Evolutionary conservation across 805 yeast species (phyloP).

Genomic region (Saccharomyces mikatae): DNA sequence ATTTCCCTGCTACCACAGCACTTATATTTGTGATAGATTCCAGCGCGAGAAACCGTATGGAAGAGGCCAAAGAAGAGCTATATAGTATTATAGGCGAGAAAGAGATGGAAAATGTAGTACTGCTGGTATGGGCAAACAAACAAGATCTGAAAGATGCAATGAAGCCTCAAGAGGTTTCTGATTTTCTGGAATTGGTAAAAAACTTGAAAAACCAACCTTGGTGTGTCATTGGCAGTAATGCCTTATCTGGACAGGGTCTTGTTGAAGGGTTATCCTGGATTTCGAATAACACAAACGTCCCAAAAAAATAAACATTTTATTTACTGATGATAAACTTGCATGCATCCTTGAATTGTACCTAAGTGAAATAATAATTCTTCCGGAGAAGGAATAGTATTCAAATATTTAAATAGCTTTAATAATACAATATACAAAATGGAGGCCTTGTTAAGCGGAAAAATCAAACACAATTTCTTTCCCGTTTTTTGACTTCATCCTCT

Average conservation of each 20-base stretch:
- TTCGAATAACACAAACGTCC: conserved; percentile 43
- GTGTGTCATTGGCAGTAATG: conserved; percentile 89
- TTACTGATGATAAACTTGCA: not conserved
- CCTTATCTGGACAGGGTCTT: conserved; percentile 82
- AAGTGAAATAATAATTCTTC: not conserved
- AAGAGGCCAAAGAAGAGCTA: conserved; percentile 71
- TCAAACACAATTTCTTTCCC: not conserved
- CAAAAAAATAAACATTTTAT: conserved; percentile 9
- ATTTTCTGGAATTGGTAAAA: conserved; percentile 54
- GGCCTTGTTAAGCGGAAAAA: not conserved
- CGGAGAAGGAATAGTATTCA: not conserved
- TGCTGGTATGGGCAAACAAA: conserved; percentile 82
- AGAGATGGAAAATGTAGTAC: conserved; percentile 70
- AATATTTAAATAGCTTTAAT: not conserved
- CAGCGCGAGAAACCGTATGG: conserved; percentile 61
- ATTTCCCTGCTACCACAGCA: conserved; percentile 88
- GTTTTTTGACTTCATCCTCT: conserved; percentile 1
- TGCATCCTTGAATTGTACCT: not conserved
- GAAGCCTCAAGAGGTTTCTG: conserved; percentile 74
- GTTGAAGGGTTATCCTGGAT: conserved; percentile 86
- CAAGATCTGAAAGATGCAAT: conserved; percentile 69
- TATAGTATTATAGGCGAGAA: conserved; percentile 72
- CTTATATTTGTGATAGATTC: conserved; percentile 86
- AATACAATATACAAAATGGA: not conserved
- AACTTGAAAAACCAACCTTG: conserved; percentile 62